Percentiles rank a stretch among this genome's conserved stretches.
phyloP scores from a whole-genome alignment of 2,329 filamentous ascomycete genomes.

The Trichoderma koningiopsis region DNA sequence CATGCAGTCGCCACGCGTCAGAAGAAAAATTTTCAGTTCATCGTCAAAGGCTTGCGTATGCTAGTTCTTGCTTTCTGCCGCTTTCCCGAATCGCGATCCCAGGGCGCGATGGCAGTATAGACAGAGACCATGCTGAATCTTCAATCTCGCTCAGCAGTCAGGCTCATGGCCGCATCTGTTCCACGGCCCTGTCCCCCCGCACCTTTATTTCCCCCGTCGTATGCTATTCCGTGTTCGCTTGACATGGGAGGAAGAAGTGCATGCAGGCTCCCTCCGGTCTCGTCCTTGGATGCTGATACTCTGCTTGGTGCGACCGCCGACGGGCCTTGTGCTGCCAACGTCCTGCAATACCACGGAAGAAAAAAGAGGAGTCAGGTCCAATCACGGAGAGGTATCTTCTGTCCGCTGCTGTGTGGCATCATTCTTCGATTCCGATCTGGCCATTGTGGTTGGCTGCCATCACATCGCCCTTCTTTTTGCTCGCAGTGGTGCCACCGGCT shows the following conservation, averaged over 20 bases:
- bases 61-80: conserved; percentile 9
- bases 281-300: neutral
- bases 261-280: conserved; percentile 17
- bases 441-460: conserved; percentile 18
- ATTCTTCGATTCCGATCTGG: conserved; percentile 10
- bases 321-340: neutral
- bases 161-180: neutral
- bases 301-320: conserved; percentile 1
- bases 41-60: conserved; percentile 10
- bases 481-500: conserved; percentile 22
- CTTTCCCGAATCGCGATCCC: neutral
- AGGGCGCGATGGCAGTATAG: neutral
- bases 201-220: neutral
- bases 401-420: conserved; percentile 2
- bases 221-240: neutral
- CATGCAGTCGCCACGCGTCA: conserved; percentile 14
- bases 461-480: conserved; percentile 26
- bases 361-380: neutral
- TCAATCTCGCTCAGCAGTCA: conserved; percentile 17
- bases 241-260: conserved; percentile 3
- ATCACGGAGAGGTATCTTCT: neutral
- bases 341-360: neutral
- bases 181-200: conserved; percentile 8
- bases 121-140: conserved; percentile 6
- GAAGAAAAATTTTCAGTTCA: neutral